Evolutionary conservation across 2,329 filamentous ascomycete species (phyloP), one percentile per base, ranked within the genome.

Genomic region (Exophiala xenobiotica): DNA sequence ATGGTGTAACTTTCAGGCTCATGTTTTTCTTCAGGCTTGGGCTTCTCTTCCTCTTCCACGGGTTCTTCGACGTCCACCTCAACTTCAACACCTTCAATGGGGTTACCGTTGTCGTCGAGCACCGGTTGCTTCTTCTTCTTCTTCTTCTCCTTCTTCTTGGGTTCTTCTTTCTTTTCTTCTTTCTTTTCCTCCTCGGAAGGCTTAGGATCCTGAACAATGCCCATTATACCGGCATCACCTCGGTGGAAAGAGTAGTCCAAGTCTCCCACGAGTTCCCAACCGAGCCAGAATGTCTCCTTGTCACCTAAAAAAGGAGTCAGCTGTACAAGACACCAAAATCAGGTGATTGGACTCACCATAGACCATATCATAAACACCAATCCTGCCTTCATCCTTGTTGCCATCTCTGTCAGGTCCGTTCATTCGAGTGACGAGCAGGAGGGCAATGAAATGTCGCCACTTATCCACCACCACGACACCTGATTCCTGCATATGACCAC

Each of bases 241-340:
- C 65, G 62, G 55, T 75, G 72, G 63, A 76, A 77, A 16, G 68
- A 62, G 54, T 74, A 76, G 19, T 69, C 66, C 6, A 63, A 54
- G 48, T 74, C 71, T 3, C 70, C 73, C 14, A 68, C 70, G 11
- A 76, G 67, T 50, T 75, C 69, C 66, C 72, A 76, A n/a, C 71
- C 70, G 3, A 77, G 66, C 74, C 74, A 77, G 64, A 75, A 77
- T 1, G 73, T 76, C 53, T 77, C 74, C 54, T 77, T 77, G 60
- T 77, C 74, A 38, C 74, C 72, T 72, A 56, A 18, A 18, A 39
- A 22, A 23, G 6, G 18, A 24, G 16, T 38, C 41, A 40, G 29
- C 14, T 26, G 33, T 23, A 16, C 9, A 1, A 40, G 23, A 42
- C 3, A 3, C 29, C 24, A 24, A 44, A 4, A 5, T 29, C 9